phyloP scores from a whole-genome alignment of 2,329 filamentous ascomycete species.

The Aspergillus eucalypticola region DNA sequence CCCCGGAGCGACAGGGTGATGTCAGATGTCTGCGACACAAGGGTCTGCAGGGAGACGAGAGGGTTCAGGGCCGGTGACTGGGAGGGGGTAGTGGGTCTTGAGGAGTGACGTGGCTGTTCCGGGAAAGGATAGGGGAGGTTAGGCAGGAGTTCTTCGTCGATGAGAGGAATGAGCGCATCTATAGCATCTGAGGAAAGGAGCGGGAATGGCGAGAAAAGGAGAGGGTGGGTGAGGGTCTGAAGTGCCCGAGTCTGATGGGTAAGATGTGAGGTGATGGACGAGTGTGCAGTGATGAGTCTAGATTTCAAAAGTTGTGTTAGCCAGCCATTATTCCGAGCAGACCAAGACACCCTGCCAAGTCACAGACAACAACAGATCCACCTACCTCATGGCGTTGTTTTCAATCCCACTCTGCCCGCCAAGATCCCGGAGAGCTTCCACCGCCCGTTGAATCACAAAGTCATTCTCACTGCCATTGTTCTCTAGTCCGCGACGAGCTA shows the following conservation, averaged over 20 bases:
- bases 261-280: constrained; percentile 60
- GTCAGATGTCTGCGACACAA: constrained; percentile 71
- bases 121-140: constrained; percentile 52
- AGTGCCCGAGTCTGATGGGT: constrained; percentile 62
- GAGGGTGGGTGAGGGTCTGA: constrained; percentile 58
- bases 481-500: constrained; percentile 55
- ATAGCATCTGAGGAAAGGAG: constrained; percentile 55
- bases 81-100: constrained; percentile 33
- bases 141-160: constrained; percentile 53
- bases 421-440: constrained; percentile 54
- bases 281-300: constrained; percentile 60
- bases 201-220: constrained; percentile 59
- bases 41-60: constrained; percentile 65
- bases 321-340: neutral
- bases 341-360: neutral
- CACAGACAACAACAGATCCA: neutral
- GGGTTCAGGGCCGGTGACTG: constrained; percentile 41
- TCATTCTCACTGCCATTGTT: constrained; percentile 55
- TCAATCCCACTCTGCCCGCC: constrained; percentile 59
- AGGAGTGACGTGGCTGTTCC: constrained; percentile 29
- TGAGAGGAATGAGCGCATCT: constrained; percentile 58
- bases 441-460: constrained; percentile 54
- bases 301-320: constrained; percentile 7
- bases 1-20: constrained; percentile 79
- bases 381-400: constrained; percentile 56